Evolutionary conservation across 345 rosid species (phyloP).

Genomic region (Rubroshorea leprosula): DNA sequence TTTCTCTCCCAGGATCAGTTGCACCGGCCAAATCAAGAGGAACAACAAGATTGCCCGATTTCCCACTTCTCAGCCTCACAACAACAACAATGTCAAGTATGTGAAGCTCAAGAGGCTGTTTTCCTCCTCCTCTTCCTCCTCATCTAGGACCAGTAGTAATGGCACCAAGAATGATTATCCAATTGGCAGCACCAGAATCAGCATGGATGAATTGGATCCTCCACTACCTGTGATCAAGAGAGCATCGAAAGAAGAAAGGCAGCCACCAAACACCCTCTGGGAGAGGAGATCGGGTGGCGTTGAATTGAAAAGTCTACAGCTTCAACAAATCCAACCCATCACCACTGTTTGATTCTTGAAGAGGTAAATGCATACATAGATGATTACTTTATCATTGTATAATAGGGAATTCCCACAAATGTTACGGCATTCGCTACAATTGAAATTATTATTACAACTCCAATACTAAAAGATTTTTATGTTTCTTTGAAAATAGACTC

Average conservation of each 20-base stretch:
- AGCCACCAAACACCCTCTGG: conserved; percentile 49
- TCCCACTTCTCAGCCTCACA: conserved; percentile 31
- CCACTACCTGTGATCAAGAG: conserved; percentile 80
- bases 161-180: too few species aligned
- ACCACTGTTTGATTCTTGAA: conserved; percentile 42
- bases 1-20: conserved; percentile 76
- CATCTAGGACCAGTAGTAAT: too few species aligned
- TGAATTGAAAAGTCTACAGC: conserved; percentile 45
- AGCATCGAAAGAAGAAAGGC: conserved; percentile 23
- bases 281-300: conserved; percentile 58
- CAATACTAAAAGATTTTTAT: too few species aligned
- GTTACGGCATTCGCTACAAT: too few species aligned
- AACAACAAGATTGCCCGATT: conserved; percentile 55
- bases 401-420: background rate
- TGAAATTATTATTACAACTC: too few species aligned
- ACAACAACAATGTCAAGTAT: conserved; percentile 30
- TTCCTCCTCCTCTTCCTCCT: conserved; percentile 36
- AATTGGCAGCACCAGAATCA: too few species aligned
- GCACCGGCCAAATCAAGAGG: conserved; percentile 86
- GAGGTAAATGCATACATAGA: background rate
- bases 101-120: conserved; percentile 61
- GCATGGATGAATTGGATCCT: conserved; percentile 65
- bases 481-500: too few species aligned
- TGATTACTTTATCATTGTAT: background rate
- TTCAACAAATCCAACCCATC: conserved; percentile 37